These are phyloP conservation scores for Solanum piurae DNA, from an alignment of 257 asterid genomes.

Conservation along the genomic window DNA sequence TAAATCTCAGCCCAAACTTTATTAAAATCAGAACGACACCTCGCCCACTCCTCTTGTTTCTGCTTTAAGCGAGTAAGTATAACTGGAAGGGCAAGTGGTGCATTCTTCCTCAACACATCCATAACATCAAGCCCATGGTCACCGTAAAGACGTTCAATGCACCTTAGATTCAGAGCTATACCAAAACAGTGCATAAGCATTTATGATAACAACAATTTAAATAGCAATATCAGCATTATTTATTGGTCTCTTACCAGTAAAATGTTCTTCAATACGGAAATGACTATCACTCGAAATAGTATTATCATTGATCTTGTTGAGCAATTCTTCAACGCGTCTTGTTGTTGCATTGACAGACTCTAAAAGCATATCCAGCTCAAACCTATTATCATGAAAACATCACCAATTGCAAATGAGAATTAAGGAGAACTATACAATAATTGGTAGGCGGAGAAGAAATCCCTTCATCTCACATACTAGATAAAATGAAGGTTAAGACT, in stretches of 20 bases:
- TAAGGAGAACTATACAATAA: not conserved
- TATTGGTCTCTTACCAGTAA: constrained; percentile 48
- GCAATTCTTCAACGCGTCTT: constrained; percentile 72
- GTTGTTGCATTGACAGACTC: constrained; percentile 77
- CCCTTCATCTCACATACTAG: not conserved
- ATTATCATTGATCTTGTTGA: constrained; percentile 48
- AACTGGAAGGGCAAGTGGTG: constrained; percentile 76
- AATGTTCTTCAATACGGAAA: constrained; percentile 59
- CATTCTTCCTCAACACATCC: constrained; percentile 82
- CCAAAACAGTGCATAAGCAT: constrained; percentile 8
- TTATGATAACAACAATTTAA: constrained; percentile 5
- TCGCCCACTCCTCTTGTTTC: constrained; percentile 94
- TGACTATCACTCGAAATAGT: constrained; percentile 33
- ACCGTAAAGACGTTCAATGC: constrained; percentile 95
- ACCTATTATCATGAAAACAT: constrained; percentile 47
- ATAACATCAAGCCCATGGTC: constrained; percentile 98
- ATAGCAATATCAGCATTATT: constrained; percentile 8
- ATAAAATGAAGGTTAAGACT: not conserved
- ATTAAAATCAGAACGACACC: constrained; percentile 85
- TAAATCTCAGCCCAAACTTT: constrained; percentile 96
- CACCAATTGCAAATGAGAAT: constrained; percentile 9
- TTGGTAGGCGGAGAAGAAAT: not conserved
- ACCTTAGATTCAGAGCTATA: constrained; percentile 73
- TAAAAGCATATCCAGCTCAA: constrained; percentile 95
- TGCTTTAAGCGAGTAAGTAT: constrained; percentile 87